A percentile compares a stretch with the other conserved stretches of the same genome.
Evolutionary conservation across 179 eudicot species (phyloP).

Genomic region (Silene noctiflora): DNA sequence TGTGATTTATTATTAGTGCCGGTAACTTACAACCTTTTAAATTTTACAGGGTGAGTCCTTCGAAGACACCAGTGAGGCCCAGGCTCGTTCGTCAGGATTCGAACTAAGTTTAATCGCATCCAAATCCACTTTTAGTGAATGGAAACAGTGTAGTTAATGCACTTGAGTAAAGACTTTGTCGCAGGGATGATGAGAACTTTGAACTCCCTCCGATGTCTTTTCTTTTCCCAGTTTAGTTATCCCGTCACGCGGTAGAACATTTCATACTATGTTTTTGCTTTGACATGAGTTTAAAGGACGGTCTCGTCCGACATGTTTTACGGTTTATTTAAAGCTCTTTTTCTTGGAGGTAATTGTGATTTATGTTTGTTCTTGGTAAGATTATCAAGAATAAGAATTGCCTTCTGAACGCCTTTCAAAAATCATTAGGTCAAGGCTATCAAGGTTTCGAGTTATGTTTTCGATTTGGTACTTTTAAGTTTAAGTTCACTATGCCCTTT

Average conservation of each 20-base stretch:
- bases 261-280: conserved; percentile 28
- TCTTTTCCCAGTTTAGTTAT: conserved; percentile 18
- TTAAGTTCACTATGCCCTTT: too few relatives aligned
- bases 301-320: conserved; percentile 13
- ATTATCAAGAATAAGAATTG: background rate
- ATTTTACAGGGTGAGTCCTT: conserved; percentile 77
- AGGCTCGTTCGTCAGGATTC: conserved; percentile 44
- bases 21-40: background rate
- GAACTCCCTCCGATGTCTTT: conserved; percentile 25
- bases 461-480: too few relatives aligned
- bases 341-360: background rate
- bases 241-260: conserved; percentile 25
- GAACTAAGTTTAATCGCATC: conserved; percentile 28
- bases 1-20: too few relatives aligned
- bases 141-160: conserved; percentile 29
- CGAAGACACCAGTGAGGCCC: conserved; percentile 96
- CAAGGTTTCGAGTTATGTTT: too few relatives aligned
- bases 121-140: conserved; percentile 28
- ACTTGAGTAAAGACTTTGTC: conserved; percentile 28
- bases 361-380: background rate
- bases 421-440: background rate
- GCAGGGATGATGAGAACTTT: conserved; percentile 28
- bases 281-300: conserved; percentile 25
- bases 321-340: conserved; percentile 2
- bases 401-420: too few relatives aligned